Evolutionary conservation across 257 asterid species (phyloP).

Genomic region (Nicotiana attenuata): DNA sequence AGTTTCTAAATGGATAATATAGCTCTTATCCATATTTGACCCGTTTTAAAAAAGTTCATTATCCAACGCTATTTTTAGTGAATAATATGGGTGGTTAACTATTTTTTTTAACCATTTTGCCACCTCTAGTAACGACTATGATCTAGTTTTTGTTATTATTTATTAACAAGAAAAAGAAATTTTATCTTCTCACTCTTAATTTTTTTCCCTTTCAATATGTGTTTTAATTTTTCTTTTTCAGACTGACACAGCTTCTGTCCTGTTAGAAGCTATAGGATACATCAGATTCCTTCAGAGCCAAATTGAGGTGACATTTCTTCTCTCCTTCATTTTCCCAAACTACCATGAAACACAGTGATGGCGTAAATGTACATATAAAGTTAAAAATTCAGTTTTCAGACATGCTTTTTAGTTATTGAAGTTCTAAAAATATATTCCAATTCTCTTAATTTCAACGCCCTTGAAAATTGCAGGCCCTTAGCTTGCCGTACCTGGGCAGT

Average conservation of each 20-base stretch:
- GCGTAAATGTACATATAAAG: background rate
- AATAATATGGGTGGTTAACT: too few relatives aligned
- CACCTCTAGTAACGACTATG: too few relatives aligned
- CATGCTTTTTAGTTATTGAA: slow-evolving; percentile 9
- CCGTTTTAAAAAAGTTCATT: too few relatives aligned
- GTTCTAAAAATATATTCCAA: slow-evolving; percentile 12
- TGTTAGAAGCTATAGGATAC: slow-evolving; percentile 85
- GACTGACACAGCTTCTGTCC: slow-evolving; percentile 93
- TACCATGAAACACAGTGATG: slow-evolving; percentile 22
- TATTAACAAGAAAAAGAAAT: too few relatives aligned
- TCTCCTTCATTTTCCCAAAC: slow-evolving; percentile 21
- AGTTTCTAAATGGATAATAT: too few relatives aligned
- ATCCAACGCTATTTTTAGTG: too few relatives aligned
- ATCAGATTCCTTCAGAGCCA: slow-evolving; percentile 85
- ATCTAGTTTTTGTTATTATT: too few relatives aligned
- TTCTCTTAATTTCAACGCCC: slow-evolving; percentile 16
- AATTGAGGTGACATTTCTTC: slow-evolving; percentile 61
- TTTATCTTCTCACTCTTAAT: background rate
- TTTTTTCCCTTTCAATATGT: background rate
- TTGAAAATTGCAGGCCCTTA: slow-evolving; percentile 66
- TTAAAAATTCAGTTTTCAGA: slow-evolving; percentile 5
- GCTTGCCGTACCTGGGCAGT: slow-evolving; percentile 61
- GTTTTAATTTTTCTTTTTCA: slow-evolving; percentile 29
- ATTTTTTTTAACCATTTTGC: too few relatives aligned
- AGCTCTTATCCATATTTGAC: too few relatives aligned